Percentiles rank a stretch among this genome's conserved stretches.
Conservation (phyloP, 257 asterid genomes). For the Eucommia ulmoides region DNA sequence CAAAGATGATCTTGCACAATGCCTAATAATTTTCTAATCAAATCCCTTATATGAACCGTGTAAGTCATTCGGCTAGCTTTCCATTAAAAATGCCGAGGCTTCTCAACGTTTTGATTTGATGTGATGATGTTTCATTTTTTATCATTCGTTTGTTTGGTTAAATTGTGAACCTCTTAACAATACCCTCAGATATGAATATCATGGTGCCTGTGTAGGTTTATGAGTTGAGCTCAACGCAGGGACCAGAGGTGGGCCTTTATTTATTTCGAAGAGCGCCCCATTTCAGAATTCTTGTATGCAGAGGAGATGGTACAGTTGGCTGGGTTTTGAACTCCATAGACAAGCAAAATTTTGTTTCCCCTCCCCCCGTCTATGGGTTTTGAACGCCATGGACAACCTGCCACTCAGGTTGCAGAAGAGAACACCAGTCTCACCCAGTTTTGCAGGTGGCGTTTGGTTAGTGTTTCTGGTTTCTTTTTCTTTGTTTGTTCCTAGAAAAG, state of each 20-base stretch:
- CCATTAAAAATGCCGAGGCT: neutral
- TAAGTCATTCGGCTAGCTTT: neutral
- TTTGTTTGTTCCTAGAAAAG: no score
- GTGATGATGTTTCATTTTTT: neutral
- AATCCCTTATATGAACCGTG: neutral
- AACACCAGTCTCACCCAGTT: no score
- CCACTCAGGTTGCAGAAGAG: no score
- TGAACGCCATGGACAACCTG: no score
- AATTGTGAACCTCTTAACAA: neutral
- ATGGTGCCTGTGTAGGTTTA: conserved; percentile 31
- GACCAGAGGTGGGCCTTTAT: conserved; percentile 89
- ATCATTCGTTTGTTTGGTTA: neutral
- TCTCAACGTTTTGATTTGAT: neutral
- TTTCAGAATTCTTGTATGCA: conserved; percentile 86
- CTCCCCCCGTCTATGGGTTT: no score
- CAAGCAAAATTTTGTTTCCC: conserved; percentile 82
- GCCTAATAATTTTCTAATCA: neutral
- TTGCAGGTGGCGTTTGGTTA: no score
- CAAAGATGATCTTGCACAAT: conserved; percentile 27
- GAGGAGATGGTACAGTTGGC: conserved; percentile 99
- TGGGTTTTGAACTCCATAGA: conserved; percentile 90
- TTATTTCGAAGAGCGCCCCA: conserved; percentile 79
- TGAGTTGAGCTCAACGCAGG: conserved; percentile 80
- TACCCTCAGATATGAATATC: neutral
- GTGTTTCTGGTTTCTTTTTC: no score